Percentiles rank a stretch among this genome's conserved stretches.
phyloP scores from a whole-genome alignment of 352 stramenopile genomes.

The Elongisporangium senticosum region DNA sequence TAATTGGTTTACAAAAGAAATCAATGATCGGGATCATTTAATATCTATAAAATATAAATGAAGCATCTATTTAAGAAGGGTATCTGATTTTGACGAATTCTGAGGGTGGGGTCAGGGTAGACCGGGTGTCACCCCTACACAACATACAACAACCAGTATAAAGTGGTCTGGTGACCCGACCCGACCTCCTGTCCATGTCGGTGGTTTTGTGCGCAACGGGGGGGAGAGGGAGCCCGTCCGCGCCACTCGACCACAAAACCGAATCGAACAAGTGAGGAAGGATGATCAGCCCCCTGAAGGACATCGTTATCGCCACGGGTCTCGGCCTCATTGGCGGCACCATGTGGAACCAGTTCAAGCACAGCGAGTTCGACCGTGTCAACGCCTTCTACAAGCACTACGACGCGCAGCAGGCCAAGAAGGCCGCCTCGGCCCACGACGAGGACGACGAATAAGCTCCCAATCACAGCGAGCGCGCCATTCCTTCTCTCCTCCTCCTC shows the following conservation, averaged over 20 bases:
- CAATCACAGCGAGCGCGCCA: background rate
- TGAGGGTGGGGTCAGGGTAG: background rate
- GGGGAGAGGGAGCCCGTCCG: background rate
- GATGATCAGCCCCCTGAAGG: slow-evolving; percentile 79
- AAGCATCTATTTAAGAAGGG: background rate
- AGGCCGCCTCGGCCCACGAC: slow-evolving; percentile 29
- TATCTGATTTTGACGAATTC: background rate
- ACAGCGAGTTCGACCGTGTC: slow-evolving; percentile 69
- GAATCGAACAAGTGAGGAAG: background rate
- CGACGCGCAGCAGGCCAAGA: slow-evolving; percentile 66
- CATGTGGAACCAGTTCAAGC: slow-evolving; percentile 67
- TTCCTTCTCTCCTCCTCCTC: background rate
- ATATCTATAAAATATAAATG: background rate
- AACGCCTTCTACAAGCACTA: slow-evolving; percentile 80
- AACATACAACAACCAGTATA: background rate
- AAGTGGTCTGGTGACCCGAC: background rate
- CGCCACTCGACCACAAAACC: background rate
- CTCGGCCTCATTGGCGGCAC: slow-evolving; percentile 47
- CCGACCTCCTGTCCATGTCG: background rate
- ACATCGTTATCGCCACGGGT: slow-evolving; percentile 69
- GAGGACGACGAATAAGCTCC: slow-evolving; percentile 25
- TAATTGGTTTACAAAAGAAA: background rate
- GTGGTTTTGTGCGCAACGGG: background rate
- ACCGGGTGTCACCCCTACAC: background rate
- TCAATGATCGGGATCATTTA: background rate